Conservation (phyloP, 208 protist species). For the Wallacemonas rigidus region DNA sequence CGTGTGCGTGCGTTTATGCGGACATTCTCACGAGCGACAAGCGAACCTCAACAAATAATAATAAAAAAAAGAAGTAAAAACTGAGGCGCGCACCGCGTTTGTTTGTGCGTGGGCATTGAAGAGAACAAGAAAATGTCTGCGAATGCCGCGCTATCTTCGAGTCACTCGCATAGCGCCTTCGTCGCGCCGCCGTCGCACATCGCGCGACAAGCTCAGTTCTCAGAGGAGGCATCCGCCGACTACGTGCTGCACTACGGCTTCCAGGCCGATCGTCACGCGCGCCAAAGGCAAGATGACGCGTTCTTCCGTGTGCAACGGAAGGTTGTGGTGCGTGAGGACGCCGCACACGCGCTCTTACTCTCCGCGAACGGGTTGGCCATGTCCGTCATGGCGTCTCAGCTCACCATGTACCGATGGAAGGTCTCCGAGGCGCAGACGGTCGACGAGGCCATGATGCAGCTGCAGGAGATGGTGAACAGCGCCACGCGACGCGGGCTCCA, state of each 20-base stretch:
- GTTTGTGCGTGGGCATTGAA: not conserved
- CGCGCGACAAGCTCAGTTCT: conserved; percentile 3
- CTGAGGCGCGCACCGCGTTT: not conserved
- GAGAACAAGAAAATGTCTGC: conserved; percentile 5
- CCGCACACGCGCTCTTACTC: conserved; percentile 57
- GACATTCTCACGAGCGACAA: too few relatives aligned
- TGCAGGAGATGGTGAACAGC: conserved; percentile 57
- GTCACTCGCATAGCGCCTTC: conserved; percentile 7
- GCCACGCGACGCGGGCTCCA: conserved; percentile 45
- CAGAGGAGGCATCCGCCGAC: conserved; percentile 24
- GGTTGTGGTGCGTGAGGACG: conserved; percentile 48
- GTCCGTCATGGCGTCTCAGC: conserved; percentile 79
- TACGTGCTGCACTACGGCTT: conserved; percentile 51
- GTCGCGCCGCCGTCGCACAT: not conserved
- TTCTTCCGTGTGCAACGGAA: conserved; percentile 57
- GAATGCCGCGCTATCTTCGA: not conserved
- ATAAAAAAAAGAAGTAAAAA: not conserved
- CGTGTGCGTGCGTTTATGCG: too few relatives aligned
- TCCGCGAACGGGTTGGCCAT: conserved; percentile 79
- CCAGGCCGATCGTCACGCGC: conserved; percentile 22
- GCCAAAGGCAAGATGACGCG: conserved; percentile 56
- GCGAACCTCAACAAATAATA: not conserved
- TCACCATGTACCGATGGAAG: conserved; percentile 83
- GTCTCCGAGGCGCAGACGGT: conserved; percentile 79
- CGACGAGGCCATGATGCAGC: conserved; percentile 44